Conservation (phyloP, 345 rosid species). For the Rhizophora mangle region DNA sequence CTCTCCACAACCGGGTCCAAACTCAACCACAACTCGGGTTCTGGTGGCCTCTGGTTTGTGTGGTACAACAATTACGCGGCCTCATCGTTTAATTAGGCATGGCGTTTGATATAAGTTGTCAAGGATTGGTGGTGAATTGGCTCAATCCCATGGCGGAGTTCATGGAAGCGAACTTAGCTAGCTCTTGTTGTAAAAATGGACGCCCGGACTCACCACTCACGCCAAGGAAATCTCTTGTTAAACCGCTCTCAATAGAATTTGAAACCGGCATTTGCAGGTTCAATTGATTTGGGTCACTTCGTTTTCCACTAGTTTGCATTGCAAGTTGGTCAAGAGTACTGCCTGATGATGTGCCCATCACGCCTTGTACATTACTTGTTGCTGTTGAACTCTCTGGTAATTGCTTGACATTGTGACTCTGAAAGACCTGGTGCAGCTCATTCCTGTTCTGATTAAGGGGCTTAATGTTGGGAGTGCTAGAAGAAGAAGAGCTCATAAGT, state of each 20-base stretch:
- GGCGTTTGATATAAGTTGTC: background rate
- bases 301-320: conserved; percentile 31
- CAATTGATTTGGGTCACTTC: conserved; percentile 18
- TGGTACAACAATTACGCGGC: background rate
- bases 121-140: conserved; percentile 40
- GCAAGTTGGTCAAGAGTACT: conserved; percentile 27
- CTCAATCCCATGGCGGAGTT: conserved; percentile 48
- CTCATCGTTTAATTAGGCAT: background rate
- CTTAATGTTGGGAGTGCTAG: conserved; percentile 23
- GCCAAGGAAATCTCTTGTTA: conserved; percentile 85
- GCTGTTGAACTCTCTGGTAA: conserved; percentile 28
- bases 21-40: background rate
- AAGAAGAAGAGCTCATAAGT: conserved; percentile 41
- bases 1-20: background rate
- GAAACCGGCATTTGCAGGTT: conserved; percentile 30
- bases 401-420: conserved; percentile 25
- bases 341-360: conserved; percentile 20
- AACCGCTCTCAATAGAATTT: conserved; percentile 38
- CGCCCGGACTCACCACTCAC: conserved; percentile 47
- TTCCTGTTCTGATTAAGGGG: conserved; percentile 22
- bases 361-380: conserved; percentile 11
- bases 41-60: background rate
- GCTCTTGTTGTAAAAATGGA: conserved; percentile 57
- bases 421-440: conserved; percentile 36
- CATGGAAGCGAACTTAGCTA: conserved; percentile 71